Evolutionary conservation across 2,329 filamentous ascomycete genomes (phyloP), one percentile per base, ranked within the genome.

Genomic region (Aspergillus vadensis): DNA sequence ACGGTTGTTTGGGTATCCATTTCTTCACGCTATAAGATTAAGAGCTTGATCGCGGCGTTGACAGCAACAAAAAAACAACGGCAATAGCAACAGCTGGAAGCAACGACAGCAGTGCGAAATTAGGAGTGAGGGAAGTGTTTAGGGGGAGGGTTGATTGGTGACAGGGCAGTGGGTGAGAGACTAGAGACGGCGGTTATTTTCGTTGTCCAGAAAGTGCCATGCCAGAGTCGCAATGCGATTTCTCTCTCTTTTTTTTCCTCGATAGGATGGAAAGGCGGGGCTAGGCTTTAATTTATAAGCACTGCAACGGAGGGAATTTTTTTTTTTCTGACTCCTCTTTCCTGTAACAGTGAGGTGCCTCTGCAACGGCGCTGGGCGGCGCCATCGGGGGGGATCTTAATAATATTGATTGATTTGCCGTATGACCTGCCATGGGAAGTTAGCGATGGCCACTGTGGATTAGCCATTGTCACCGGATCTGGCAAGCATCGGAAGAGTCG

Each of bases 401-500:
- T 62, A 62, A 60, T 63, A 66, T 58, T n/a, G 53, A 57, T 43
- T 49, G 66, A 65, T 62, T 64, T 64, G 63, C 63, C 66, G 61
- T 61, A 60, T 62, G 66, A 67, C 63, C 57, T 67, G 65, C 65
- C 63, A 57, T 62, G 63, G 59, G 58, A 55, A 60, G 63, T 65
- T 65, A 63, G 65, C 47, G 56, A 62, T 56, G 59, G 62, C 58
- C 60, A 61, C 50, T 55, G 63, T 62, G 63, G 63, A 58, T 63
- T 65, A 17, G 32, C 51, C 52, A 47, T 62, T 64, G 62, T 64
- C 59, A 64, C 63, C 63, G 65, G 65, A 67, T 65, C 57, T 64
- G 65, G 66, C 60, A 62, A 55, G 41, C 57, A 57, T 65, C 66
- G 66, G 65, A 67, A 63, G 57, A 50, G 61, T 67, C 66, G 66